Evolutionary conservation across 768 basidiomycete genomes (phyloP), one percentile per base, ranked within the genome.

Genomic region (Kwoniella mangroviensis): DNA sequence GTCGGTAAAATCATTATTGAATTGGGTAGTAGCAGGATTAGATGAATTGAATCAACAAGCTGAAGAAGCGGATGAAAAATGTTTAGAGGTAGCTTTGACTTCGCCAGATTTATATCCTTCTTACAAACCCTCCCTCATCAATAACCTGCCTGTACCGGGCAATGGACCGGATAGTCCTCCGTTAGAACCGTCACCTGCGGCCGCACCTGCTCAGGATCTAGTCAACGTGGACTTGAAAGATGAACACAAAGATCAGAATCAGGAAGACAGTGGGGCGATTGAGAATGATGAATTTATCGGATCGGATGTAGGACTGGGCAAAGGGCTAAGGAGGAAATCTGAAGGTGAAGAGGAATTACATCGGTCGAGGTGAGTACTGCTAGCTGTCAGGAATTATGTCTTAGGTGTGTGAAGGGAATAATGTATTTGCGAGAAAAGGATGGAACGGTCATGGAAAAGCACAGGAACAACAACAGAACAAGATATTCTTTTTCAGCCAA

Each of bases 11-110:
- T 68, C 73, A 3, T 69, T 83, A 19, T 58, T 83, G 7, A 72
- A 76, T 57, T 83, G 82, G 82, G 75, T 80, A n/a, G 68, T 78
- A 3, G 73, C 80, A n/a, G 82, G 80, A 28, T 56, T 80, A 24
- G 80, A 81, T 65, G 82, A 83, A 57, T 67, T 83, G 5, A 78
- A 83, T 63, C 72, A 74, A 59, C 49, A 72, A 57, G 77, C 79
- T 13, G 60, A 68, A 17, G 66, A 68, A 34, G 77, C 79, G n/a
- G 77, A 80, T 55, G 43, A 56, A 9, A 63, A 62, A 42, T 56
- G 54, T 24, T 51, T 75, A 17, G 58, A 68, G 13, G 58, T 70
- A 22, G 73, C 68, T 24, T 7, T 75, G 7, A 52, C 54, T 12
- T 67, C 67, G 19, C 56, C 70, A 21, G 67, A 69, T 49, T 62